Conservation (phyloP, 306 rosid species). For the Vigna unguiculata region DNA sequence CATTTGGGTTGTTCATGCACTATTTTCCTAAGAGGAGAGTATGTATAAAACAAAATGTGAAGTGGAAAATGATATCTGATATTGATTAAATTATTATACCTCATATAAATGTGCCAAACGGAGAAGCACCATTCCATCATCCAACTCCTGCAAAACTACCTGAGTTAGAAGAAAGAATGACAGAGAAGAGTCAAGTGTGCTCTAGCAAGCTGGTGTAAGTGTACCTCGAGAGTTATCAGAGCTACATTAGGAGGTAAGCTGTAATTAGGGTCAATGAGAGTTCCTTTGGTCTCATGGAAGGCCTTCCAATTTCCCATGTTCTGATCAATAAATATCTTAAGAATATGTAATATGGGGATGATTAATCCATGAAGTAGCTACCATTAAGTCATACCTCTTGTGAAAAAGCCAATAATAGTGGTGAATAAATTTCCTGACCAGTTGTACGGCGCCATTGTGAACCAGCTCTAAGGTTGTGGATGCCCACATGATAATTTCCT, state of each 20-base stretch:
- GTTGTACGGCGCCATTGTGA: slow-evolving; percentile 5
- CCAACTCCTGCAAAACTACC: not conserved
- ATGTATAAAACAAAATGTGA: not conserved
- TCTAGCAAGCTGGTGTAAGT: not conserved
- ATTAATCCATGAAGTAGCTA: not conserved
- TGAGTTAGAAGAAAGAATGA: not conserved
- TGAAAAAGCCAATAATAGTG: not conserved
- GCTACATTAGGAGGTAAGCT: slow-evolving; percentile 8
- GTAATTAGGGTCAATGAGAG: not conserved
- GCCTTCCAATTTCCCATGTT: not conserved
- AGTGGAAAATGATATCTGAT: not conserved
- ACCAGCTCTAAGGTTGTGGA: slow-evolving; percentile 2
- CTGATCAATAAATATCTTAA: slow-evolving; percentile 2
- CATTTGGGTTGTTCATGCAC: not conserved
- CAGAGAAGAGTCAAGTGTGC: not conserved
- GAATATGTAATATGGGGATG: not conserved
- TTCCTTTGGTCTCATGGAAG: not conserved
- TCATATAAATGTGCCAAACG: slow-evolving; percentile 18
- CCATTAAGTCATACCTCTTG: not conserved
- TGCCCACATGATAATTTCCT: slow-evolving; percentile 19
- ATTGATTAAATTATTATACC: slow-evolving; percentile 1
- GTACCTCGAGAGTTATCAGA: slow-evolving; percentile 17
- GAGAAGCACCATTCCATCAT: slow-evolving; percentile 9
- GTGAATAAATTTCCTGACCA: slow-evolving; percentile 18
- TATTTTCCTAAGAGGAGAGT: not conserved